Conservation (phyloP, 225 moss, liverwort and hornwort species). For the Anthoceros angustus region DNA sequence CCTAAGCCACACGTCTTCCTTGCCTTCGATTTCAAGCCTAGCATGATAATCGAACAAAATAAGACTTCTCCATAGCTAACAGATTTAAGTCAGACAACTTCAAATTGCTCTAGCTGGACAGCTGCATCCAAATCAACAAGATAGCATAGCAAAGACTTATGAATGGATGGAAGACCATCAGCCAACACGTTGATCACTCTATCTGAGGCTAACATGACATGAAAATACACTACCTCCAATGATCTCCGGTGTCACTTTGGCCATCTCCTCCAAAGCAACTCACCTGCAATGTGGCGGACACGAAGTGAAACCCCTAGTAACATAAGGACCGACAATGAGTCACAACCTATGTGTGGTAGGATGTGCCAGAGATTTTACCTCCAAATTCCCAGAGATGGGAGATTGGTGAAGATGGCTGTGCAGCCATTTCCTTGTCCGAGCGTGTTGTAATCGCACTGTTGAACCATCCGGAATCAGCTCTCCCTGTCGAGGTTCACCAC, state of each 20-base stretch:
- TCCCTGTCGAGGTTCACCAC: slow-evolving; percentile 46
- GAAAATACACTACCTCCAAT: slow-evolving; percentile 75
- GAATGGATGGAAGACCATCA: too few species aligned
- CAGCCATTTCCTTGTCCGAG: slow-evolving; percentile 92
- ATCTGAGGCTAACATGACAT: background rate
- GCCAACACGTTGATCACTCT: background rate
- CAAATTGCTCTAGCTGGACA: too few species aligned
- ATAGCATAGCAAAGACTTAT: too few species aligned
- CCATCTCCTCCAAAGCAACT: slow-evolving; percentile 83
- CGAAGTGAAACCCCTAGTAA: background rate
- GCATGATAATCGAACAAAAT: background rate
- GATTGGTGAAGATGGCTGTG: slow-evolving; percentile 95
- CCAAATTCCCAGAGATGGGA: slow-evolving; percentile 85
- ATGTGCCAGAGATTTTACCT: slow-evolving; percentile 24
- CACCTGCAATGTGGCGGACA: slow-evolving; percentile 34
- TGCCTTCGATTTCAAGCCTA: slow-evolving; percentile 78
- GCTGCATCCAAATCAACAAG: too few species aligned
- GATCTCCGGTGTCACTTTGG: slow-evolving; percentile 75
- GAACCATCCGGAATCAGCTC: slow-evolving; percentile 55
- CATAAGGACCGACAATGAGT: background rate
- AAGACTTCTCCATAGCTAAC: background rate
- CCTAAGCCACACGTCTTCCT: slow-evolving; percentile 59
- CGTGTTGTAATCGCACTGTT: slow-evolving; percentile 56
- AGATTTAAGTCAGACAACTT: background rate
- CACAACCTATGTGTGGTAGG: background rate